phyloP scores from a whole-genome alignment of 768 basidiomycete genomes.

The Amyloporia xantha region DNA sequence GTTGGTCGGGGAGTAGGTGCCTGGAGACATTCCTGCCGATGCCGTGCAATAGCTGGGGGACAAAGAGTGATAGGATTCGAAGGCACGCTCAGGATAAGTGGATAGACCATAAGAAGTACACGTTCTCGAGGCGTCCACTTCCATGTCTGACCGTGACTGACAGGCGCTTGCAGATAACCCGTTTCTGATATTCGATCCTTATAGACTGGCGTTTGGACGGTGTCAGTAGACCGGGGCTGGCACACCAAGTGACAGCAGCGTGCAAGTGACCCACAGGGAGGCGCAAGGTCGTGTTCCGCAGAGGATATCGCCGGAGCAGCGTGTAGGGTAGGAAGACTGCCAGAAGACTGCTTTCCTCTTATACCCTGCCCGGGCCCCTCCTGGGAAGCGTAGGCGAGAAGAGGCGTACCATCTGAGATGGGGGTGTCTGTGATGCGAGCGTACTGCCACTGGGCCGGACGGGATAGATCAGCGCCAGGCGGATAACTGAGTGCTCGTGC shows the following conservation, averaged over 20 bases:
- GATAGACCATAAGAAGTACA: conserved; percentile 11
- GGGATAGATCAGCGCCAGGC: not conserved
- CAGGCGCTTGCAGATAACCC: conserved; percentile 5
- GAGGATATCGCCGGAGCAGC: conserved; percentile 1
- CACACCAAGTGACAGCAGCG: not conserved
- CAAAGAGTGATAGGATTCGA: not conserved
- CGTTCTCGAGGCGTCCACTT: conserved; percentile 19
- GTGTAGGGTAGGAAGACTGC: not conserved
- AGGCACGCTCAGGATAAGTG: conserved; percentile 1
- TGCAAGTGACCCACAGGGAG: not conserved
- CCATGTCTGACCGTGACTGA: conserved; percentile 12
- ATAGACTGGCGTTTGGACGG: conserved; percentile 3
- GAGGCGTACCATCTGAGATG: conserved; percentile 3
- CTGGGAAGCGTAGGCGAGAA: not conserved
- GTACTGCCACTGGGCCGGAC: conserved; percentile 4
- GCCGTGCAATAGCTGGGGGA: not conserved
- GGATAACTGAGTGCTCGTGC: not conserved
- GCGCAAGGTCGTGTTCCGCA: not conserved
- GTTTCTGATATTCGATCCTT: conserved; percentile 7
- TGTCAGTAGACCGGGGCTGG: conserved; percentile 1
- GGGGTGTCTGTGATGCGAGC: conserved; percentile 1
- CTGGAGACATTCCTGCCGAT: not conserved
- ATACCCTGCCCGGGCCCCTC: not conserved
- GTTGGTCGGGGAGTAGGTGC: not conserved
- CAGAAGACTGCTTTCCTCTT: not conserved